A percentile compares a stretch with the other conserved stretches of the same genome.
These are phyloP conservation scores for Hymenoscyphus fructigenus DNA, from an alignment of 2,329 filamentous ascomycete genomes.

Conservation along the genomic window DNA sequence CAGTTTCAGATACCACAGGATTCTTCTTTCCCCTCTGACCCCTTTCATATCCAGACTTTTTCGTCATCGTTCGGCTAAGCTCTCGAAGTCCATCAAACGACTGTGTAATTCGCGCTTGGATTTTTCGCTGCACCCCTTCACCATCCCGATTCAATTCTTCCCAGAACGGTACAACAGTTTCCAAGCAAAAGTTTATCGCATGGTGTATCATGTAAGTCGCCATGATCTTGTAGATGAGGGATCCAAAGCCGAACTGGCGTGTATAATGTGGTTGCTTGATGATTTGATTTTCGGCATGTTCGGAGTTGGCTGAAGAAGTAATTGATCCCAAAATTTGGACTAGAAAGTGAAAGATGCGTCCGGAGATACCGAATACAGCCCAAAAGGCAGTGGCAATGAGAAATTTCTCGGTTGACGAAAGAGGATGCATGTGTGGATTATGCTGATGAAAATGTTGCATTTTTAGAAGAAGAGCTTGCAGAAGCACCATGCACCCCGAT, in stretches of 20 bases:
- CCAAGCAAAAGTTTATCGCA: slow-evolving; percentile 4
- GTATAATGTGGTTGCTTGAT: neutral
- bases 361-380: neutral
- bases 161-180: slow-evolving; percentile 13
- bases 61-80: neutral
- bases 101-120: slow-evolving; percentile 5
- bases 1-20: neutral
- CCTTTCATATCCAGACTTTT: neutral
- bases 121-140: neutral
- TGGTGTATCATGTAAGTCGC: slow-evolving; percentile 14
- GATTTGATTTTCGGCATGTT: neutral
- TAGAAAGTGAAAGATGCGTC: neutral
- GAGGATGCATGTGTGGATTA: slow-evolving; percentile 8
- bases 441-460: slow-evolving; percentile 5
- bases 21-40: neutral
- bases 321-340: neutral
- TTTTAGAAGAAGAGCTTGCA: slow-evolving; percentile 7
- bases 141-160: slow-evolving; percentile 8
- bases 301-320: neutral
- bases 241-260: neutral
- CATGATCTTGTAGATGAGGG: slow-evolving; percentile 14
- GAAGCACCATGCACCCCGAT: slow-evolving; percentile 7
- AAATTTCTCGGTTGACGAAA: slow-evolving; percentile 10
- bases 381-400: slow-evolving; percentile 11
- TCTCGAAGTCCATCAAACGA: slow-evolving; percentile 6